A percentile compares a stretch with the other conserved stretches of the same genome.
These are phyloP conservation scores for Aspergillus fischeri DNA, from an alignment of 2,329 filamentous ascomycete genomes.

Conservation along the genomic window DNA sequence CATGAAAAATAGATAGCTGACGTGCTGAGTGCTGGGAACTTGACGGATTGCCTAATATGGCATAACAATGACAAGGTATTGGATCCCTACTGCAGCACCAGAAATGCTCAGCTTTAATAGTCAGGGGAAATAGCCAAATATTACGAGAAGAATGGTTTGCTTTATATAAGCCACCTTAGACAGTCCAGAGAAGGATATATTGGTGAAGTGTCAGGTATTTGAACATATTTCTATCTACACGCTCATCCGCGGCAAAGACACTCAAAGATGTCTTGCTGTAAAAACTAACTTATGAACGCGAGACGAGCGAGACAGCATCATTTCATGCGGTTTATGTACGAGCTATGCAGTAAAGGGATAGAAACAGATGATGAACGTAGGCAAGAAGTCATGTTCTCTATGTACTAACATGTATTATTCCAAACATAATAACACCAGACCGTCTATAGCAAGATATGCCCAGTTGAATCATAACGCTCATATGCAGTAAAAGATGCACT, in stretches of 20 bases:
- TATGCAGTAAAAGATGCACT: conserved; percentile 4
- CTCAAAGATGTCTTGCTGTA: too few species aligned
- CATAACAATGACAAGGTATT: background rate
- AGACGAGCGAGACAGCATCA: too few species aligned
- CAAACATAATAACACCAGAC: conserved; percentile 1
- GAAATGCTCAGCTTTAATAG: background rate
- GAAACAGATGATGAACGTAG: background rate
- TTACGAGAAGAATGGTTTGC: background rate
- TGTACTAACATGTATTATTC: background rate
- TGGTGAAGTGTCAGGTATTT: background rate
- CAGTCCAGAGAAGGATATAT: background rate
- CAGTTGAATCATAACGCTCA: conserved; percentile 3
- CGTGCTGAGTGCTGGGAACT: too few species aligned
- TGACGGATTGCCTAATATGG: too few species aligned
- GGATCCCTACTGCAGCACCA: background rate
- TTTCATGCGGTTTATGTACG: too few species aligned
- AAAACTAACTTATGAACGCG: too few species aligned
- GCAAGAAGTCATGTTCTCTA: background rate
- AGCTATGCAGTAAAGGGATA: too few species aligned
- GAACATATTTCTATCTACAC: too few species aligned
- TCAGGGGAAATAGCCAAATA: background rate
- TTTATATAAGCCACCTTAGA: background rate
- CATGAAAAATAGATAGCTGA: too few species aligned
- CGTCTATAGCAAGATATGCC: conserved; percentile 2
- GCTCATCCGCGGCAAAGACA: too few species aligned